Conservation (phyloP, 495 filamentous ascomycete species). For the Margaritispora aquatica region DNA sequence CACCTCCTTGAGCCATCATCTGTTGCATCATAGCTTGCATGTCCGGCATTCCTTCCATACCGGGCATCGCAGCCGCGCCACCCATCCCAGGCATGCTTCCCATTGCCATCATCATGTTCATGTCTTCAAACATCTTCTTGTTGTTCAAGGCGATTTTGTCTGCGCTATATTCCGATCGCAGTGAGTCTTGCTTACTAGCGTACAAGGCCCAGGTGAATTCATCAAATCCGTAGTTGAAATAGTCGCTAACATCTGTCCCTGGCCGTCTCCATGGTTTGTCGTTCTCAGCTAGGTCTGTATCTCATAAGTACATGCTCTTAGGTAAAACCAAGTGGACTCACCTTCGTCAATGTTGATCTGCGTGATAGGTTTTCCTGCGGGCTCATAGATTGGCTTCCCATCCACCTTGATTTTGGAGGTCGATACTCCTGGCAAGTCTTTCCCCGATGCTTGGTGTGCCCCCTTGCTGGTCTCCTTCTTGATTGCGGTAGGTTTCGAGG, state of each 20-base stretch:
- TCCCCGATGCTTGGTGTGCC: slow-evolving; percentile 22
- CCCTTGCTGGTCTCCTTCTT: slow-evolving; percentile 36
- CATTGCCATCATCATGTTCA: slow-evolving; percentile 77
- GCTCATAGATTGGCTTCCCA: slow-evolving; percentile 70
- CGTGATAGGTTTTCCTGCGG: slow-evolving; percentile 70
- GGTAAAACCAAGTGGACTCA: slow-evolving; percentile 17
- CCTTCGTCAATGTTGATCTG: slow-evolving; percentile 76
- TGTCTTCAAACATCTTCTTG: slow-evolving; percentile 82
- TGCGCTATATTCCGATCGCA: slow-evolving; percentile 59
- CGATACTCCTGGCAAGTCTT: slow-evolving; percentile 47
- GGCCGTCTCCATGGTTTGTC: slow-evolving; percentile 95
- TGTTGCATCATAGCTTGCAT: slow-evolving; percentile 78
- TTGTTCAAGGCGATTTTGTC: slow-evolving; percentile 58
- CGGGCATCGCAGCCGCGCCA: slow-evolving; percentile 50
- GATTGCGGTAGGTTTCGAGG: slow-evolving; percentile 30
- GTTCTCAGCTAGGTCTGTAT: slow-evolving; percentile 63
- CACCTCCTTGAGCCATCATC: slow-evolving; percentile 79
- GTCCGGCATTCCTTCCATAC: slow-evolving; percentile 70
- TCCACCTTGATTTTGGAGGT: slow-evolving; percentile 80
- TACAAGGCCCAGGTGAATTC: slow-evolving; percentile 98
- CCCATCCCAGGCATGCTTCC: slow-evolving; percentile 63
- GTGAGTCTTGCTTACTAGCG: slow-evolving; percentile 75
- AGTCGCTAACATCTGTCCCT: slow-evolving; percentile 91
- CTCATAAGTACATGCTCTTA: slow-evolving; percentile 4
- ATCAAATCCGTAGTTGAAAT: slow-evolving; percentile 99